Percentiles rank a stretch among this genome's conserved stretches.
These are phyloP conservation scores for Pyricularia pennisetigena DNA, from an alignment of 2,329 filamentous ascomycete species.

Conservation along the genomic window DNA sequence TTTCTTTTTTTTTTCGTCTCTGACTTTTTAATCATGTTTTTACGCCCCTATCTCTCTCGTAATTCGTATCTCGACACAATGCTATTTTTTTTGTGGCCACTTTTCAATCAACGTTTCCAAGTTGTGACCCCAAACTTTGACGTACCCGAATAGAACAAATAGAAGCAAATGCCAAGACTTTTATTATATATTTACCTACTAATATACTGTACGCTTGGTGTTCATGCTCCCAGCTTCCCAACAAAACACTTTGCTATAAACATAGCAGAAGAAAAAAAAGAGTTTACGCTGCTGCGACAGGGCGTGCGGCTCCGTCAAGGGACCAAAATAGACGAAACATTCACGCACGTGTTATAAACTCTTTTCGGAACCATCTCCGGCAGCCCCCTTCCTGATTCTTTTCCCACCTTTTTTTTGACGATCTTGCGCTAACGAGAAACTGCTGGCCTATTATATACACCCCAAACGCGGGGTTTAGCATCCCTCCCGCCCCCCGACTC, in stretches of 20 bases:
- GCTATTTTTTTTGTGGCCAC: too few species aligned
- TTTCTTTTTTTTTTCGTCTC: too few species aligned
- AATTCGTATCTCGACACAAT: too few species aligned
- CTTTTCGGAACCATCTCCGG: not conserved
- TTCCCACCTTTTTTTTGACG: not conserved
- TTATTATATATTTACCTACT: too few species aligned
- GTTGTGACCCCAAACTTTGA: too few species aligned
- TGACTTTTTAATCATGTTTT: too few species aligned
- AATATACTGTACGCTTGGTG: too few species aligned
- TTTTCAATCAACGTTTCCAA: too few species aligned
- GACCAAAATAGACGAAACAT: not conserved
- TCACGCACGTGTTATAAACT: not conserved
- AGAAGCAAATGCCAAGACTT: too few species aligned
- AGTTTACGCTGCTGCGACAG: not conserved
- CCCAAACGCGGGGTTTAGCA: not conserved
- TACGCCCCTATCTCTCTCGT: too few species aligned
- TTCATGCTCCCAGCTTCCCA: not conserved
- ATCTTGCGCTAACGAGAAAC: not conserved
- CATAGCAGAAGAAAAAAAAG: not conserved
- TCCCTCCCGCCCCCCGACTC: not conserved
- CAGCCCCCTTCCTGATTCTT: not conserved
- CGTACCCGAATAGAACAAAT: too few species aligned
- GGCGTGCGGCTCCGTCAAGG: not conserved
- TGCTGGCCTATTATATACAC: not conserved
- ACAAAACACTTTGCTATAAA: not conserved